Base-by-base conservation (phyloP, 495 filamentous ascomycete species). In the Annulohypoxylon stygium region DNA sequence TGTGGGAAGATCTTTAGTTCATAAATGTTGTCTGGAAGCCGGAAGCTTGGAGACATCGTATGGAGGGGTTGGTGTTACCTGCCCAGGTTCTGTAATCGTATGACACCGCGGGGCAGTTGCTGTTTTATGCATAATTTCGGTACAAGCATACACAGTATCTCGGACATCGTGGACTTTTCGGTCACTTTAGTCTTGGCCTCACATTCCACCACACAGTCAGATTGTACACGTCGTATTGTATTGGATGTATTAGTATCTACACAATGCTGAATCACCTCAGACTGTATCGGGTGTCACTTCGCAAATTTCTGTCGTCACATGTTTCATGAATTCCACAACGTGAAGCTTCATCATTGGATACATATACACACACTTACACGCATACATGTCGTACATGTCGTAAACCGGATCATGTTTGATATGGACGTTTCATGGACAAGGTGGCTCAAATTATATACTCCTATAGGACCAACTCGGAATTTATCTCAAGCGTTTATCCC, bases 381-480 rank as follows among this genome's bases (percentile, higher is more conserved):
- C 16, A 47, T 16, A 47, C 7, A 47, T 20, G n/a, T 14, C 16
- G 20, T 48, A 48, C 16, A 36, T 36, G 41, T 45, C 14, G 43
- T 47, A 47, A 16, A 47, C 16, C 2, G 39, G 54, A 11, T 43
- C 36, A 61, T 45, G 37, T 30, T 48, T 12, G 50, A 54, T 33
- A n/a, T 30, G 30, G 30, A 30, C 11, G 26, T 8, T 36, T 30
- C 30, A 6, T 34, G 26, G 53, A 57, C 33, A 37, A n/a, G 30
- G 30, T 57, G 20, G 55, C 58, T 55, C 33, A 16, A 50, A 45
- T 37, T 62, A 69, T 34, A 39, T 48, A 47, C 45, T 55, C 36
- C 36, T 23, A 33, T 2, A 10, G 26, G 12, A 25, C 30, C 23
- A 20, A 62, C 36, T 20, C 9, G 18, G 12, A 50, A 34, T 41